These are phyloP conservation scores for Phytophthora cryptogea DNA, from an alignment of 352 stramenopile species.

Conservation along the genomic window DNA sequence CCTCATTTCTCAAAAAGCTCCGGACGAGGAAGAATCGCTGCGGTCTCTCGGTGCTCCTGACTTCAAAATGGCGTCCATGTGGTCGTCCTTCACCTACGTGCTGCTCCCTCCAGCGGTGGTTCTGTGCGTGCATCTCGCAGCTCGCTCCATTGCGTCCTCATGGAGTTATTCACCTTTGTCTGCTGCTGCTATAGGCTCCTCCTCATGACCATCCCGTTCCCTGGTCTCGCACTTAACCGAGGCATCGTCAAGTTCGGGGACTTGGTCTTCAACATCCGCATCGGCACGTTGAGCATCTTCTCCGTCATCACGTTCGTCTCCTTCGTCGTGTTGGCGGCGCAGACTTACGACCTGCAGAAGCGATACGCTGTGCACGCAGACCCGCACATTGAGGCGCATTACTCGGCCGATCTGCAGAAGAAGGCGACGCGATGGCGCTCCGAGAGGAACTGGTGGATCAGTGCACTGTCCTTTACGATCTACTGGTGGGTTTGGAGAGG, in stretches of 20 bases:
- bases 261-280: conserved; percentile 73
- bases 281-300: conserved; percentile 75
- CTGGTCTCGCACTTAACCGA: conserved; percentile 56
- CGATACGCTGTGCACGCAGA: conserved; percentile 48
- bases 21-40: background rate
- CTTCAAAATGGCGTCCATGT: conserved; percentile 60
- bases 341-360: conserved; percentile 85
- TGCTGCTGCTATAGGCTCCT: conserved; percentile 44
- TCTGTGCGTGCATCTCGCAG: conserved; percentile 49
- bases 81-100: conserved; percentile 80
- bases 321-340: conserved; percentile 66
- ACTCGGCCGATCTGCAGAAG: conserved; percentile 78
- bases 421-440: conserved; percentile 77
- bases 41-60: background rate
- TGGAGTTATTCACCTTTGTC: conserved; percentile 9
- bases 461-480: conserved; percentile 82
- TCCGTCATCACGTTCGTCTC: conserved; percentile 76
- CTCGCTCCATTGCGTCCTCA: background rate
- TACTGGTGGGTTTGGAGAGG: conserved; percentile 60
- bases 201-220: conserved; percentile 81
- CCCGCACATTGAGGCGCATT: conserved; percentile 54
- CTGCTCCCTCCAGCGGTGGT: conserved; percentile 78
- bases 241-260: conserved; percentile 78
- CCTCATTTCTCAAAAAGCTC: conserved; percentile 20
- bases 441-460: conserved; percentile 89